Percentiles rank a stretch among this genome's conserved stretches.
These are phyloP conservation scores for Thermochaetoides thermophila DNA, from an alignment of 495 filamentous ascomycete species.

Conservation along the genomic window DNA sequence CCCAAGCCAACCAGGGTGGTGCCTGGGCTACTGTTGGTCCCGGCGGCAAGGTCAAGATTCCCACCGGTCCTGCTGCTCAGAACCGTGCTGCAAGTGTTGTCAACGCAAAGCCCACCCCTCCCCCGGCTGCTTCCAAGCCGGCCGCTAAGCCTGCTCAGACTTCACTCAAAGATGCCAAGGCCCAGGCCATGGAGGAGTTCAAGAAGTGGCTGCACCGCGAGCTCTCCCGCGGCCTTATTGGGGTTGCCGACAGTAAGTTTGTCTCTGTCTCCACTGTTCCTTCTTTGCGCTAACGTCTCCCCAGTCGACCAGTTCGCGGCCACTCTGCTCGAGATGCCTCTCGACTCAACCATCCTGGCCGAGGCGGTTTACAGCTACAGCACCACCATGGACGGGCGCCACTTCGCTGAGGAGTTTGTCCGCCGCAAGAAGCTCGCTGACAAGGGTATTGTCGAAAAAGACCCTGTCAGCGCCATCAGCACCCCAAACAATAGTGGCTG, in stretches of 20 bases:
- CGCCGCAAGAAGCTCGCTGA: constrained; percentile 84
- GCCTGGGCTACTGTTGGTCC: constrained; percentile 98
- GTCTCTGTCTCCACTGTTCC: constrained; percentile 17
- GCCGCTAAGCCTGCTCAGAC: constrained; percentile 18
- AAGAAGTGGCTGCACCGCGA: constrained; percentile 77
- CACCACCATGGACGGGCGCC: constrained; percentile 74
- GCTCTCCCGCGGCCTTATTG: constrained; percentile 39
- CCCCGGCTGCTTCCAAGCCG: constrained; percentile 17
- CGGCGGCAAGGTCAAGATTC: constrained; percentile 72
- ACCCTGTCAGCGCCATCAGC: constrained; percentile 33
- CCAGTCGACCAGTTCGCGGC: constrained; percentile 67
- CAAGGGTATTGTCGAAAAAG: constrained; percentile 60
- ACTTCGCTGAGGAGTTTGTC: constrained; percentile 89
- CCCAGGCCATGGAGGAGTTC: constrained; percentile 65
- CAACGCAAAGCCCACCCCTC: constrained; percentile 19
- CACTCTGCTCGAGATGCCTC: constrained; percentile 56
- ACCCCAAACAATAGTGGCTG: constrained; percentile 54
- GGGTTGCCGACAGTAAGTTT: constrained; percentile 29
- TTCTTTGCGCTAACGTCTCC: neutral
- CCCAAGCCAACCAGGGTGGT: constrained; percentile 25
- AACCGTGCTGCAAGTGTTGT: constrained; percentile 42
- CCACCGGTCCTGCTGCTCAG: constrained; percentile 41
- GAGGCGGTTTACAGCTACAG: constrained; percentile 79
- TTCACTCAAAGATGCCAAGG: constrained; percentile 34
- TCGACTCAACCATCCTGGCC: constrained; percentile 65